phyloP scores from a whole-genome alignment of 768 basidiomycete species.

The Suillus sp. region DNA sequence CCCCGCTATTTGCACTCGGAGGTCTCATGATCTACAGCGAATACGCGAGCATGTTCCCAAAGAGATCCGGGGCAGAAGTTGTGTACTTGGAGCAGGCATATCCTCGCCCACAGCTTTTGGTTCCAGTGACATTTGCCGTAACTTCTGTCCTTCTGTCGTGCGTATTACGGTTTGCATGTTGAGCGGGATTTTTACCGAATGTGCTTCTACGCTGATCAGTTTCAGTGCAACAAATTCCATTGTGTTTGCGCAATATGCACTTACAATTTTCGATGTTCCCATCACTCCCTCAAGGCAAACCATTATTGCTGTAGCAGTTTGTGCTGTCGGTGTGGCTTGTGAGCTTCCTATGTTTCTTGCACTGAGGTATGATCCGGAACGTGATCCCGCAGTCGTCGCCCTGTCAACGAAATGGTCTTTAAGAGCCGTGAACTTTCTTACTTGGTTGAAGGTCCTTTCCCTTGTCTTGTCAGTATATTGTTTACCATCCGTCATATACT shows the following conservation, averaged over 20 bases:
- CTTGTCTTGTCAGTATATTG: slow-evolving; percentile 20
- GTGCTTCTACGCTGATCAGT: slow-evolving; percentile 4
- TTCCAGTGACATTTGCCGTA: slow-evolving; percentile 47
- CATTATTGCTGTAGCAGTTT: slow-evolving; percentile 23
- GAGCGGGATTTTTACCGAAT: not conserved
- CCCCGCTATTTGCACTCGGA: slow-evolving; percentile 11
- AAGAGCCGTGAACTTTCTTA: slow-evolving; percentile 26
- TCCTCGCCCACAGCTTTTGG: slow-evolving; percentile 28
- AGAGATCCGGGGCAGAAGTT: slow-evolving; percentile 51
- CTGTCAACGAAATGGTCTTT: slow-evolving; percentile 34
- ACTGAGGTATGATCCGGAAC: no score
- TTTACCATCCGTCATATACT: not conserved
- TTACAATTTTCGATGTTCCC: slow-evolving; percentile 21
- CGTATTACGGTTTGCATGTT: slow-evolving; percentile 10
- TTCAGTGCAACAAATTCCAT: slow-evolving; percentile 27
- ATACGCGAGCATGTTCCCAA: slow-evolving; percentile 49
- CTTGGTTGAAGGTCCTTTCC: slow-evolving; percentile 27
- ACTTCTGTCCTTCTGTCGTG: slow-evolving; percentile 28
- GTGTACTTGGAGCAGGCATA: slow-evolving; percentile 43
- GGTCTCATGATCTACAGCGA: slow-evolving; percentile 37
- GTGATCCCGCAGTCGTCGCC: slow-evolving; percentile 22
- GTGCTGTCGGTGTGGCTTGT: slow-evolving; percentile 25
- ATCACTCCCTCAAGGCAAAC: slow-evolving; percentile 25
- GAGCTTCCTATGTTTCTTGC: not conserved
- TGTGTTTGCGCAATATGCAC: slow-evolving; percentile 30